phyloP scores from a whole-genome alignment of 2,329 filamentous ascomycete genomes.

The Elsinoe necatrix region DNA sequence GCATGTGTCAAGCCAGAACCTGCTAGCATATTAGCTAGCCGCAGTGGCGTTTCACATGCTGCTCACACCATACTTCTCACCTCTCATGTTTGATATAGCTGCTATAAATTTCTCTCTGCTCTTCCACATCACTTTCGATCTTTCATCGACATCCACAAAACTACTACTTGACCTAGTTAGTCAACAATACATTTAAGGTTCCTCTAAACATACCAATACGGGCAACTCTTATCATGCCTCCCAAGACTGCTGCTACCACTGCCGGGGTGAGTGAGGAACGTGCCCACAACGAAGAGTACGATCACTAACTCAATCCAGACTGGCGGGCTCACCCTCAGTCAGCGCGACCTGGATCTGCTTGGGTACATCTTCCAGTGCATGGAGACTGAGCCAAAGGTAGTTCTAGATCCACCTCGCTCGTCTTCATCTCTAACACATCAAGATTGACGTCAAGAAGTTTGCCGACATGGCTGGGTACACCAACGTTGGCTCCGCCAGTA shows the following conservation, averaged over 20 bases:
- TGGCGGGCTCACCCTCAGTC: slow-evolving; percentile 18
- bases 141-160: not conserved
- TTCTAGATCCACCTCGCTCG: not conserved
- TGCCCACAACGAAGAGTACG: not conserved
- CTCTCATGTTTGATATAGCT: not conserved
- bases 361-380: slow-evolving; percentile 25
- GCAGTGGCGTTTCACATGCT: not conserved
- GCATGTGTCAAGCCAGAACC: not conserved
- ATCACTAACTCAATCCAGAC: not conserved
- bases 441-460: slow-evolving; percentile 26
- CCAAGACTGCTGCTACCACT: not conserved
- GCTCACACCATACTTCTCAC: not conserved
- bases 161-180: too few relatives aligned
- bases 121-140: not conserved
- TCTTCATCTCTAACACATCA: not conserved
- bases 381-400: slow-evolving; percentile 24
- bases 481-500: slow-evolving; percentile 25
- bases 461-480: slow-evolving; percentile 21
- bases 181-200: too few relatives aligned
- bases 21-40: not conserved
- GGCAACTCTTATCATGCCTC: slow-evolving; percentile 11
- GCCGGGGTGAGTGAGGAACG: not conserved
- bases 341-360: slow-evolving; percentile 23
- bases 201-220: too few relatives aligned
- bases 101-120: not conserved